phyloP scores from a whole-genome alignment of 768 basidiomycete genomes.

The Collybiopsis confluens region DNA sequence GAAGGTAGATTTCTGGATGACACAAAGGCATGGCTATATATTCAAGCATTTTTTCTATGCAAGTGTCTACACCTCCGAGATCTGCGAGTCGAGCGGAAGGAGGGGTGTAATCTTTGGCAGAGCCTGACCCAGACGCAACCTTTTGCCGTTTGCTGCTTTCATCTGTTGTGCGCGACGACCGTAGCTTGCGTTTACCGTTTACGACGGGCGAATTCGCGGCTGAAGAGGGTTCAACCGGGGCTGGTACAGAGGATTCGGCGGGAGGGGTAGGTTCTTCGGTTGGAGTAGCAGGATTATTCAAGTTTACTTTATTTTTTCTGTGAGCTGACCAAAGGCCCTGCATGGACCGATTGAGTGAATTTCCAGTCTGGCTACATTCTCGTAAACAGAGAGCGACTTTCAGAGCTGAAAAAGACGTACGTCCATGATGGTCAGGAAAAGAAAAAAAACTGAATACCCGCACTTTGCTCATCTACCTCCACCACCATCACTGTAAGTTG shows the following conservation, averaged over 20 bases:
- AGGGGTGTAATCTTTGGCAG: conserved; percentile 64
- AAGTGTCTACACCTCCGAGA: conserved; percentile 82
- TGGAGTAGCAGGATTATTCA: conserved; percentile 40
- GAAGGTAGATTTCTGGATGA: conserved; percentile 93
- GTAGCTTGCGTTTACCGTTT: conserved; percentile 59
- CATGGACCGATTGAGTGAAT: conserved; percentile 74
- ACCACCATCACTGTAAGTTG: background rate
- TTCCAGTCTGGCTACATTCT: conserved; percentile 62
- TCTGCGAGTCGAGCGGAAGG: conserved; percentile 76
- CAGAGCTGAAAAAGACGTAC: conserved; percentile 10
- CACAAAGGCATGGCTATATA: conserved; percentile 94
- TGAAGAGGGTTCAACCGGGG: conserved; percentile 5
- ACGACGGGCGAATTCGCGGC: conserved; percentile 9
- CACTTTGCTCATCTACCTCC: background rate
- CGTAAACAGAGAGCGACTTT: conserved; percentile 20
- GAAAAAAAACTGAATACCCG: background rate
- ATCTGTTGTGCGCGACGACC: conserved; percentile 35
- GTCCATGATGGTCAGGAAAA: conserved; percentile 11
- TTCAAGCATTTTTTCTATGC: conserved; percentile 90
- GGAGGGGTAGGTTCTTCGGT: conserved; percentile 14
- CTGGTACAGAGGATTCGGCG: conserved; percentile 12
- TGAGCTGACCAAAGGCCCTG: conserved; percentile 75
- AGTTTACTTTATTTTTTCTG: conserved; percentile 59
- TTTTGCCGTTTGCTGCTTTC: conserved; percentile 61
- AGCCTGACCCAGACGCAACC: conserved; percentile 26